phyloP scores from a whole-genome alignment of 106 monocot genomes.

The Gastrodia elata region DNA sequence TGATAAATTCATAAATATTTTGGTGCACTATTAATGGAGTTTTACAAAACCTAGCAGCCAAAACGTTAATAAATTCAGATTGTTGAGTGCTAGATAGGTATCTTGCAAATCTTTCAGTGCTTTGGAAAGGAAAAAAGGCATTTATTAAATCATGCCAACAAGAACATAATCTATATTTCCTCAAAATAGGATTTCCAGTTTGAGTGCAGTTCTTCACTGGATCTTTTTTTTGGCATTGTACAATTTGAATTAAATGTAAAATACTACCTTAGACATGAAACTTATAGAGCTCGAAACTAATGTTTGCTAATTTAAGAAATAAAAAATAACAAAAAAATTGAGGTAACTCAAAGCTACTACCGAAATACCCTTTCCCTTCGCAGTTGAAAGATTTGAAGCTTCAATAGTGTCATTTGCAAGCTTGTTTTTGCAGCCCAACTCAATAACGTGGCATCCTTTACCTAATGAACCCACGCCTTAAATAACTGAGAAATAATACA shows the following conservation, averaged over 20 bases:
- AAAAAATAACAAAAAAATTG: no score
- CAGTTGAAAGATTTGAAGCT: slow-evolving; percentile 6
- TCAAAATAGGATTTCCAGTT: not conserved
- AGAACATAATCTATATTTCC: not conserved
- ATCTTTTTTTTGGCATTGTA: not conserved
- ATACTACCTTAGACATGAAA: not conserved
- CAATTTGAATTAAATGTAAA: not conserved
- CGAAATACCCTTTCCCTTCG: not conserved
- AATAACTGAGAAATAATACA: not conserved
- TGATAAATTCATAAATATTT: no score
- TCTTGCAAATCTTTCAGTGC: no score
- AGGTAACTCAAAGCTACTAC: not conserved
- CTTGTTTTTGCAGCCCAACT: not conserved
- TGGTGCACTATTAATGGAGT: no score
- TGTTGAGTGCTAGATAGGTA: no score
- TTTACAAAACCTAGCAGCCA: no score
- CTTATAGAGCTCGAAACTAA: not conserved
- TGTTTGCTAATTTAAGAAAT: no score
- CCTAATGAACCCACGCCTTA: slow-evolving; percentile 10
- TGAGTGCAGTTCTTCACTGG: not conserved
- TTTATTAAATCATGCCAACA: not conserved
- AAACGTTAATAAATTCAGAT: no score
- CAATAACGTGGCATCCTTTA: not conserved
- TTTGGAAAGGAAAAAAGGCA: no score
- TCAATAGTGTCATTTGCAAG: not conserved